Evolutionary conservation across 1,284 basidiomycete genomes (phyloP).

Genomic region (Schizophyllum commune): DNA sequence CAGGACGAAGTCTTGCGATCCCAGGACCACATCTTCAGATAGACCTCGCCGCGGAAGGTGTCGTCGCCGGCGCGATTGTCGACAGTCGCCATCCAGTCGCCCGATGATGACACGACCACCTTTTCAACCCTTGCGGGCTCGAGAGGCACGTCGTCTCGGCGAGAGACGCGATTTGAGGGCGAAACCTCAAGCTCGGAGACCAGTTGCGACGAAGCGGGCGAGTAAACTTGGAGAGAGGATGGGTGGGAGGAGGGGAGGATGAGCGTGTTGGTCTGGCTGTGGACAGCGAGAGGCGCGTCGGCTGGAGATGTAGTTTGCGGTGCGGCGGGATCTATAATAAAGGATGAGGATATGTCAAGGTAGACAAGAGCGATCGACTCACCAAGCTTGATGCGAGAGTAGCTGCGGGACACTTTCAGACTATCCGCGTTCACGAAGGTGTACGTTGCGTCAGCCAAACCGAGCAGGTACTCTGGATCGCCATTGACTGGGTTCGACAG

Average conservation of each 20-base stretch:
- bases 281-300: slow-evolving; percentile 58
- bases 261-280: slow-evolving; percentile 64
- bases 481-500: slow-evolving; percentile 35
- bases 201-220: slow-evolving; percentile 64
- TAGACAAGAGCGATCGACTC: slow-evolving; percentile 16
- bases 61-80: slow-evolving; percentile 71
- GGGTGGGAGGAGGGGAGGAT: slow-evolving; percentile 92
- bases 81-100: slow-evolving; percentile 92
- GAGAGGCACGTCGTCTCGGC: slow-evolving; percentile 73
- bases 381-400: slow-evolving; percentile 78
- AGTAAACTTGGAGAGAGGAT: slow-evolving; percentile 89
- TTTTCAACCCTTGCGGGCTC: slow-evolving; percentile 75
- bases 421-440: slow-evolving; percentile 71
- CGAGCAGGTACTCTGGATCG: slow-evolving; percentile 85
- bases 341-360: slow-evolving; percentile 35
- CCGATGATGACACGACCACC: slow-evolving; percentile 57
- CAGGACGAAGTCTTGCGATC: slow-evolving; percentile 47
- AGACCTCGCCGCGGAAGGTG: slow-evolving; percentile 58
- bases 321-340: slow-evolving; percentile 31
- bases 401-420: slow-evolving; percentile 67
- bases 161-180: slow-evolving; percentile 87
- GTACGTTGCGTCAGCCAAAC: slow-evolving; percentile 79
- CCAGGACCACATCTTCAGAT: slow-evolving; percentile 92
- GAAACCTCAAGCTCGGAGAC: slow-evolving; percentile 88
- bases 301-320: slow-evolving; percentile 23